These are phyloP conservation scores for Cardiospermum halicacabum DNA, from an alignment of 345 rosid species.

Conservation along the genomic window DNA sequence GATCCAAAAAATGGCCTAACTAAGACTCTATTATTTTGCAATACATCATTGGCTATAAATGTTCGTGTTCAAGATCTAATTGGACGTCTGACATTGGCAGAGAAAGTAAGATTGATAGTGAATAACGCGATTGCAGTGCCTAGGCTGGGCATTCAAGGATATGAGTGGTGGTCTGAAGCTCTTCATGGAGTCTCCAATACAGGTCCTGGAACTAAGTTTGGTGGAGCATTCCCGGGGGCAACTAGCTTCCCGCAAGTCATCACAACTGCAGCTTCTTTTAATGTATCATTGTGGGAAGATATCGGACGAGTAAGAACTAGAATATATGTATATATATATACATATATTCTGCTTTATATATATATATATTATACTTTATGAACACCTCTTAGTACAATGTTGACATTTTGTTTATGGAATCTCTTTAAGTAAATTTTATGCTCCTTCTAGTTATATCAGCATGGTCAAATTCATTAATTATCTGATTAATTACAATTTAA, in stretches of 20 bases:
- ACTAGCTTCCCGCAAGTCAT: slow-evolving; percentile 88
- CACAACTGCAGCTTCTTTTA: slow-evolving; percentile 88
- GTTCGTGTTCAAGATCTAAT: slow-evolving; percentile 73
- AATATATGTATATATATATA: background rate
- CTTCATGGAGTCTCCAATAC: too few relatives aligned
- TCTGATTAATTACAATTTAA: too few relatives aligned
- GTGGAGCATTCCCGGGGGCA: too few relatives aligned
- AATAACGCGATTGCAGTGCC: too few relatives aligned
- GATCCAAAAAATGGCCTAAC: slow-evolving; percentile 55
- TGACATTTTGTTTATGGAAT: too few relatives aligned
- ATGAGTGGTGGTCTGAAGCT: too few relatives aligned
- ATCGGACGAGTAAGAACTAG: slow-evolving; percentile 63
- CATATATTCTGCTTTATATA: background rate
- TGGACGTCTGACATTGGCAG: slow-evolving; percentile 70
- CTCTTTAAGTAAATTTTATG: too few relatives aligned
- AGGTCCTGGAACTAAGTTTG: too few relatives aligned
- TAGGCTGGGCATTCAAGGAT: too few relatives aligned
- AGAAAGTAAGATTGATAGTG: slow-evolving; percentile 66
- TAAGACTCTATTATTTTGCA: slow-evolving; percentile 50
- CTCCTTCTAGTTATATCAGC: too few relatives aligned
- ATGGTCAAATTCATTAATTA: too few relatives aligned
- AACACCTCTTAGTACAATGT: too few relatives aligned
- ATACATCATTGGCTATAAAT: slow-evolving; percentile 41
- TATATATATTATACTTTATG: background rate
- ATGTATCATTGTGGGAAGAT: slow-evolving; percentile 74